These are phyloP conservation scores for Lentinus tigrinus DNA, from an alignment of 768 basidiomycete genomes.

Conservation along the genomic window DNA sequence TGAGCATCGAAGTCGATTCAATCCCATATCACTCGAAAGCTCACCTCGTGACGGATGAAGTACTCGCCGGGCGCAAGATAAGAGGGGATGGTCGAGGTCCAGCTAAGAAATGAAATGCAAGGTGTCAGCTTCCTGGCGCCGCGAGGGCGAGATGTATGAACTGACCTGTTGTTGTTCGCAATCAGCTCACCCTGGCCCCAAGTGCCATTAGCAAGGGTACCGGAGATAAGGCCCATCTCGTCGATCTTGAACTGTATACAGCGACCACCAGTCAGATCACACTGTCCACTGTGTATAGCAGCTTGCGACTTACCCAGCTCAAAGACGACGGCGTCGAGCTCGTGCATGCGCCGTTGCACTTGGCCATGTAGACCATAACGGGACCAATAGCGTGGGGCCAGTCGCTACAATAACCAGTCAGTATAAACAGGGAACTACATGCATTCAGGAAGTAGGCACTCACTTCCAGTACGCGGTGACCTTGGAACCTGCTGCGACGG, in stretches of 20 bases:
- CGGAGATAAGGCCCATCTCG: slow-evolving; percentile 32
- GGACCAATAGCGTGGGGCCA: slow-evolving; percentile 37
- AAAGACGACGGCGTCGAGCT: slow-evolving; percentile 29
- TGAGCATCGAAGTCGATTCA: neutral
- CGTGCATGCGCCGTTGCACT: slow-evolving; percentile 34
- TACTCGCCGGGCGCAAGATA: slow-evolving; percentile 25
- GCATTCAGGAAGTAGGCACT: neutral
- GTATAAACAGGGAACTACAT: no score
- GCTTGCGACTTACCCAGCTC: slow-evolving; percentile 25
- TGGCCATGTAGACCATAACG: slow-evolving; percentile 38
- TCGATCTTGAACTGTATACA: slow-evolving; percentile 37
- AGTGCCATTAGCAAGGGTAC: slow-evolving; percentile 27
- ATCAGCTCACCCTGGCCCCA: slow-evolving; percentile 39
- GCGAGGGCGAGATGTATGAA: neutral
- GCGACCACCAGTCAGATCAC: neutral
- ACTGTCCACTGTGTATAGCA: neutral
- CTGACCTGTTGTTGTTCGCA: slow-evolving; percentile 26
- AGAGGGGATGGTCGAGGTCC: slow-evolving; percentile 26
- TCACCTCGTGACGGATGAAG: slow-evolving; percentile 28
- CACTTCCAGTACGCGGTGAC: slow-evolving; percentile 41
- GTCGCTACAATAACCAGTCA: slow-evolving; percentile 6
- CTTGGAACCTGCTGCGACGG: slow-evolving; percentile 36
- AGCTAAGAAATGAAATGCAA: slow-evolving; percentile 10
- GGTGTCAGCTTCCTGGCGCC: neutral
- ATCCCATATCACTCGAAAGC: neutral